Conservation (phyloP, 2,329 filamentous ascomycete species). For the Thelonectria discophora region DNA sequence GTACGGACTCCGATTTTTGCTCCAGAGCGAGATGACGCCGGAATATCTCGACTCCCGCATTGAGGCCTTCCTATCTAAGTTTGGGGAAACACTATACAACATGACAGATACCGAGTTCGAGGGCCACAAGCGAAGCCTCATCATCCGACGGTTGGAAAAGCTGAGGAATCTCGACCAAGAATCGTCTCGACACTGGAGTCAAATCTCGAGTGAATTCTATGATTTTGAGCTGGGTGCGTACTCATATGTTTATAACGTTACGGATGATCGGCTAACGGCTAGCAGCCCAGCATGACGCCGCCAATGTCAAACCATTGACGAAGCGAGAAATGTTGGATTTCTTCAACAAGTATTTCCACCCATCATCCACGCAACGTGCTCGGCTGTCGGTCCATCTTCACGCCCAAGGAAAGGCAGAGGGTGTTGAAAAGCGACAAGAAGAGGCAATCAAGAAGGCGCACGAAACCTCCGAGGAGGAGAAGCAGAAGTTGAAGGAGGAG, state of each 20-base stretch:
- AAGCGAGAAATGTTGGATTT: slow-evolving; percentile 84
- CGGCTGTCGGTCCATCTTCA: slow-evolving; percentile 86
- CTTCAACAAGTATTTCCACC: slow-evolving; percentile 78
- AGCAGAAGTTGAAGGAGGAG: slow-evolving; percentile 14
- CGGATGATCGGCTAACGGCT: slow-evolving; percentile 27
- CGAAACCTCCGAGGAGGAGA: slow-evolving; percentile 29
- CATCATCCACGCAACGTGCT: slow-evolving; percentile 75
- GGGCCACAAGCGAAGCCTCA: slow-evolving; percentile 86
- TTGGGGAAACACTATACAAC: slow-evolving; percentile 70
- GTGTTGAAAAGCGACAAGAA: slow-evolving; percentile 59
- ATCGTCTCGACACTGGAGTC: slow-evolving; percentile 81
- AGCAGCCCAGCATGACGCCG: slow-evolving; percentile 78
- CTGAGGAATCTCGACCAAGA: slow-evolving; percentile 92
- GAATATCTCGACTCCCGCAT: slow-evolving; percentile 88
- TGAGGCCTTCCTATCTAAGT: slow-evolving; percentile 79
- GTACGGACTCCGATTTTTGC: slow-evolving; percentile 86
- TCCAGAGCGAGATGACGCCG: slow-evolving; percentile 89
- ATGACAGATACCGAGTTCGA: slow-evolving; percentile 91
- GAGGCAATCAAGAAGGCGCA: slow-evolving; percentile 49
- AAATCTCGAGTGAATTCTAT: slow-evolving; percentile 86
- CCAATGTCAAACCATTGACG: slow-evolving; percentile 75
- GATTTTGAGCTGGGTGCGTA: slow-evolving; percentile 85
- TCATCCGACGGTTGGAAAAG: slow-evolving; percentile 88
- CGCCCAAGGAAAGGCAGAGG: slow-evolving; percentile 68
- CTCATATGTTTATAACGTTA: neutral